Evolutionary conservation across 805 yeast species (phyloP), one percentile per base, ranked within the genome.

Genomic region (Metschnikowia similis): DNA sequence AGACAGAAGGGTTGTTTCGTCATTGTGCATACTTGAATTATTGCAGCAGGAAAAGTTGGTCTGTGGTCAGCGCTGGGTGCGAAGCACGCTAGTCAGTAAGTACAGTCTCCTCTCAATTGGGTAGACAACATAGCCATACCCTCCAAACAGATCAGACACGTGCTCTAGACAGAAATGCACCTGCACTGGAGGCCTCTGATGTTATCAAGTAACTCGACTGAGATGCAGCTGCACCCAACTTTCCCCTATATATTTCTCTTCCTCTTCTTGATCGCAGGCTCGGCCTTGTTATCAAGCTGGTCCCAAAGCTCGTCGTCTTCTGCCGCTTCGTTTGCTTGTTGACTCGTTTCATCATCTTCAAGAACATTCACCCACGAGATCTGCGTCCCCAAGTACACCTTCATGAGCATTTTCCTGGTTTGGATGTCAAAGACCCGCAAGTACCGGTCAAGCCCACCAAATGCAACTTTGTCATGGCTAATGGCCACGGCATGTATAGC

Each of bases 381-480:
- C 62, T 87, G 89, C 5, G 89, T 80, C 1, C 95, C 96, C 28
- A 85, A 60, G 59, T 80, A 92, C 5, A 88, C 86, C 61, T 89
- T 89, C 7, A 82, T 89, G 8, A 81, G 66, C 44, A 81, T 71
- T 40, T 80, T 79, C 46, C 95, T 75, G 1, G 82, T 67, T 1
- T 69, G 69, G 4, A 82, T 63, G 52, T 89, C 85, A 66, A 80
- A 92, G 3, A 87, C 88, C 51, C 97, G 78, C 28, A 89, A 74
- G 60, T 89, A 92, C 60, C 96, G 77, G 62, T 94, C 99, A 21
- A 91, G 76, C 0, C 97, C 96, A 40, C 96, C 97, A 16, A 88
- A 75, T 2, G 83, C 83, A 7, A 91, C 60, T 29, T 85, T 62
- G 8, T 74, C 73, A 4, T 71, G 68, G 9, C 70, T 66, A 9